Conservation (phyloP, 305 asterid species). For the Solanum hybrid region DNA sequence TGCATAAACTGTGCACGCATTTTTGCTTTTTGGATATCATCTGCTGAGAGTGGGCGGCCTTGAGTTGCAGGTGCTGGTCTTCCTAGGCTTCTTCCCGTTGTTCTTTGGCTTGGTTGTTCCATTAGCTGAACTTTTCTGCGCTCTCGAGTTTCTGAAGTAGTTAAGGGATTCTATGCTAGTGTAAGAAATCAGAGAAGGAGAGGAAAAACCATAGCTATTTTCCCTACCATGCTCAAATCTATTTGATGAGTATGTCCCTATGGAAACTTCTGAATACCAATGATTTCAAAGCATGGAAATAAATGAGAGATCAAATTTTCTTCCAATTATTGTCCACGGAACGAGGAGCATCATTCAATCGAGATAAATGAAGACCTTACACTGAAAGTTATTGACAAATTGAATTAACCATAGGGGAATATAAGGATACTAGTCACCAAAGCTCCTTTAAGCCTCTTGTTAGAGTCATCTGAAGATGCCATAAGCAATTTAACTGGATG, state of each 20-base stretch:
- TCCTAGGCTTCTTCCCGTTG: slow-evolving; percentile 43
- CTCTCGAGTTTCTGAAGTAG: slow-evolving; percentile 59
- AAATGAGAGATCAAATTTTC: background rate
- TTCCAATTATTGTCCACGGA: background rate
- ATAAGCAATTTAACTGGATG: slow-evolving; percentile 69
- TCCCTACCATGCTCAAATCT: background rate
- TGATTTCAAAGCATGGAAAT: background rate
- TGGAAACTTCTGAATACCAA: background rate
- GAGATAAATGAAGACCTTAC: background rate
- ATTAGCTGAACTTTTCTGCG: slow-evolving; percentile 85
- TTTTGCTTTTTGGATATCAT: slow-evolving; percentile 99
- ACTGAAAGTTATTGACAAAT: background rate
- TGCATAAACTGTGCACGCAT: slow-evolving; percentile 90
- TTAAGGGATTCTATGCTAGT: slow-evolving; percentile 33
- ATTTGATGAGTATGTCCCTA: background rate
- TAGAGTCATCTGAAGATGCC: slow-evolving; percentile 60
- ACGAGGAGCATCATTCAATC: background rate
- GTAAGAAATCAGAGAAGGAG: background rate
- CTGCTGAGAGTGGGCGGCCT: slow-evolving; percentile 98
- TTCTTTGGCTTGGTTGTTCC: slow-evolving; percentile 83
- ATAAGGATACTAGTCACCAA: slow-evolving; percentile 75
- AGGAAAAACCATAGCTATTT: background rate
- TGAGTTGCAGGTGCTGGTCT: slow-evolving; percentile 49
- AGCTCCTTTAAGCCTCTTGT: slow-evolving; percentile 58
- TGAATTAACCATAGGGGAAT: background rate